Evolutionary conservation across 2,329 filamentous ascomycete genomes (phyloP), one percentile per base, ranked within the genome.

Genomic region (Alternaria sp.): DNA sequence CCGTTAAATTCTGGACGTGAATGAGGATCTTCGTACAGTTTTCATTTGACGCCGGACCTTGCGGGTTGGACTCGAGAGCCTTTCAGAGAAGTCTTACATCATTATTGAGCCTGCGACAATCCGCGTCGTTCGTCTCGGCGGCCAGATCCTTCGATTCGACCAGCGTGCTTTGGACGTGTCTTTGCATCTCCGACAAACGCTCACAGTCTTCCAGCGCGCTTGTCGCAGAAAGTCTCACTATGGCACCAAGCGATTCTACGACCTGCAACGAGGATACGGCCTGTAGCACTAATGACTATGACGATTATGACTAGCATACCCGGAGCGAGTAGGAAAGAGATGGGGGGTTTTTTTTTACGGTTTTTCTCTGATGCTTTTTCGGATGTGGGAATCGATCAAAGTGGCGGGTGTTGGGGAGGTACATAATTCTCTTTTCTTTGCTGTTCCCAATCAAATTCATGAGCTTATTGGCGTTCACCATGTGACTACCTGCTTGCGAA

Each of bases 221-320:
- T 62, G 56, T 59, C 56, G 56, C 61, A 40, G 61, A 67, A 68
- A 65, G 68, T 68, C 63, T 65, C 68, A 71, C 51, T 60, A 70
- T 70, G 74, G 73, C 72, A 67, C 66, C 61, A 65, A 44, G 69
- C 61, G 63, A 71, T 45, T 65, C 60, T 54, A 70, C 62, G 56
- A 62, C 62, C 63, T 58, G 61, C 59, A 54, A 64, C 61, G 56
- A 62, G 53, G 56, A 61, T 28, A 68, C 49, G 64, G 66, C 60
- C 61, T 58, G 56, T 55, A 52, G 61, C 66, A 72, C 67, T 76
- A 66, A 76, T 66, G 73, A 75, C 64, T 68, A 66, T 73, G 61
- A 77, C 54, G 72, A 75, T 63, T 66, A 77, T 62, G 72, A 74
- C 61, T 58, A 74, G 72, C 73, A 76, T 76, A 68, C 60, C 63